These are phyloP conservation scores for Syzygium aromaticum DNA, from an alignment of 345 rosid genomes.

Conservation along the genomic window DNA sequence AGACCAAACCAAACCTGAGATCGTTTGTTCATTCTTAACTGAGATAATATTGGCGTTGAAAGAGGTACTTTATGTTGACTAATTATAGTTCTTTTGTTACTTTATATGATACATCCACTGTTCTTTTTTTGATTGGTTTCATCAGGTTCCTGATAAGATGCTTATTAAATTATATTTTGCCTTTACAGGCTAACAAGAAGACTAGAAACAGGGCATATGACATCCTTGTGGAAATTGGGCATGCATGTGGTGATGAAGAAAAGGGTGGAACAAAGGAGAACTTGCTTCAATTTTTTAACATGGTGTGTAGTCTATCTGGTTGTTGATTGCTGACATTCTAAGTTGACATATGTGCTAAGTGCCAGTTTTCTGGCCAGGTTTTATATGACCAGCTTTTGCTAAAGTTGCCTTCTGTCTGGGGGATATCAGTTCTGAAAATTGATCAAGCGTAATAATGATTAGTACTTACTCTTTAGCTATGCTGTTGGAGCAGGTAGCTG, in stretches of 20 bases:
- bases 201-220: constrained; percentile 95
- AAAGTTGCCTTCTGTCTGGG: neutral
- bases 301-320: constrained; percentile 33
- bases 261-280: constrained; percentile 72
- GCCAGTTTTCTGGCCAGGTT: neutral
- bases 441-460: neutral
- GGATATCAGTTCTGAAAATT: neutral
- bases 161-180: neutral
- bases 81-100: neutral
- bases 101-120: neutral
- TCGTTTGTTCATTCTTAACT: constrained; percentile 65
- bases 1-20: constrained; percentile 38
- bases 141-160: neutral
- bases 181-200: constrained; percentile 68
- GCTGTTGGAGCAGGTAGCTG: constrained; percentile 58
- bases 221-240: constrained; percentile 89
- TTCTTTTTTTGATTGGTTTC: neutral
- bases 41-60: constrained; percentile 86
- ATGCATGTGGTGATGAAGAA: constrained; percentile 83
- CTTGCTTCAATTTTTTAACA: constrained; percentile 61
- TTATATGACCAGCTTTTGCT: neutral
- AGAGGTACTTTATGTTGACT: constrained; percentile 53
- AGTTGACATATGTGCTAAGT: neutral
- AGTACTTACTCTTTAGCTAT: neutral
- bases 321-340: neutral